Percentiles rank a stretch among this genome's conserved stretches.
Evolutionary conservation across 1,284 basidiomycete species (phyloP).

Genomic region (Coniophora puteana): DNA sequence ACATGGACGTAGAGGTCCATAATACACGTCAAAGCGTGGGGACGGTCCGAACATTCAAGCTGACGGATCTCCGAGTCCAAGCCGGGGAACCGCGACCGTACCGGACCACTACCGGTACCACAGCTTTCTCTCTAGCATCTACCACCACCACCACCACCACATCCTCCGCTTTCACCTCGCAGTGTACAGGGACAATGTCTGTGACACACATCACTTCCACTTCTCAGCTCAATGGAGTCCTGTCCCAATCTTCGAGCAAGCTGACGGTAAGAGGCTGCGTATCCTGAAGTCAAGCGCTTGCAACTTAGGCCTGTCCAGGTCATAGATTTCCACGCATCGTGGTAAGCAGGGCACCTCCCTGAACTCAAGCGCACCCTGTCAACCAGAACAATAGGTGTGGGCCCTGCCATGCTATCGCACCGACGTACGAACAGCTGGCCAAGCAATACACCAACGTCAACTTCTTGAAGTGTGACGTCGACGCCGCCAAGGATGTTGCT

Average conservation of each 20-base stretch:
- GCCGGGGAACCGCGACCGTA: no score
- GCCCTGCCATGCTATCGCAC: conserved; percentile 77
- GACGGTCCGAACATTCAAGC: no score
- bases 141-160: no score
- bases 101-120: no score
- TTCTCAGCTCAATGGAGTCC: conserved; percentile 56
- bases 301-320: conserved; percentile 41
- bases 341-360: conserved; percentile 37
- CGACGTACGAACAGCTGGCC: conserved; percentile 62
- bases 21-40: no score
- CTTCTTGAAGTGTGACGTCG: conserved; percentile 80
- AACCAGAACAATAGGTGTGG: conserved; percentile 56
- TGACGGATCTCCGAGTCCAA: no score
- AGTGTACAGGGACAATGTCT: conserved; percentile 37
- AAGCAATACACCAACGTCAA: conserved; percentile 65
- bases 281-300: background rate
- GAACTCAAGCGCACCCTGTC: conserved; percentile 7
- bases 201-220: conserved; percentile 59
- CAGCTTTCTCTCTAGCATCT: no score
- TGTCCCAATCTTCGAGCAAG: conserved; percentile 59
- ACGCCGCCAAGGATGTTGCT: conserved; percentile 64
- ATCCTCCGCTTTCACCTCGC: background rate
- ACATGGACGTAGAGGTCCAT: no score
- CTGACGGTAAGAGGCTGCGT: conserved; percentile 47
- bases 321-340: conserved; percentile 80